These are phyloP conservation scores for Cryptosporidium felis DNA, from an alignment of 169 alveolate genomes.

Conservation along the genomic window DNA sequence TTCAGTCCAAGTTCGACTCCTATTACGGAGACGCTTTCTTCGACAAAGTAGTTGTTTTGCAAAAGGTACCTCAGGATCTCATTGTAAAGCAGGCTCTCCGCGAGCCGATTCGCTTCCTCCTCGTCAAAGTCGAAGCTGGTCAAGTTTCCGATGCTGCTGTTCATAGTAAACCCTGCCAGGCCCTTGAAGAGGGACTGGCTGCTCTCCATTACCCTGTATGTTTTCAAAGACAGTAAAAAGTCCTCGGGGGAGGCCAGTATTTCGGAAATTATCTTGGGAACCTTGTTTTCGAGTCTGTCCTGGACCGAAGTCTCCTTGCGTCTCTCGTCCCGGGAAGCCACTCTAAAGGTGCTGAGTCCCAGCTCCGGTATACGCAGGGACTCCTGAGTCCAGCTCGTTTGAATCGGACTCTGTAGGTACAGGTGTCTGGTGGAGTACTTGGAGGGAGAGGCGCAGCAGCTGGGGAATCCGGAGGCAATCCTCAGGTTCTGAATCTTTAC, in stretches of 20 bases:
- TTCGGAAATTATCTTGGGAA: conserved; percentile 17
- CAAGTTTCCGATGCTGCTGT: conserved; percentile 10
- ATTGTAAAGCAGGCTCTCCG: conserved; percentile 50
- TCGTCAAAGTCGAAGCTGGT: not conserved
- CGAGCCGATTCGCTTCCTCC: conserved; percentile 6
- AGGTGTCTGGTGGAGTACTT: not conserved
- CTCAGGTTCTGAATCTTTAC: not conserved
- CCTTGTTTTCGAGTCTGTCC: conserved; percentile 2
- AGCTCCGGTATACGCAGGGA: not conserved
- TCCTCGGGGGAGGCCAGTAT: conserved; percentile 16
- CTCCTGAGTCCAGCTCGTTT: too few species aligned
- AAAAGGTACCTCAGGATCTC: conserved; percentile 34
- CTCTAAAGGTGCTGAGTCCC: not conserved
- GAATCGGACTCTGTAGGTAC: not conserved
- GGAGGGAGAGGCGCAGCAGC: not conserved
- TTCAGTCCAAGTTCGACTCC: not conserved
- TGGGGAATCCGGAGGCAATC: conserved; percentile 11
- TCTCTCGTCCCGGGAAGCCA: not conserved
- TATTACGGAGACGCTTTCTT: not conserved
- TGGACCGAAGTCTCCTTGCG: not conserved
- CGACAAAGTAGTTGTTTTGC: conserved; percentile 41
- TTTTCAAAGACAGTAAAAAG: conserved; percentile 8
- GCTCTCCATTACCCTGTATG: conserved; percentile 53
- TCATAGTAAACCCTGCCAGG: not conserved
- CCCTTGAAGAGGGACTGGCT: conserved; percentile 56